Percentiles rank a stretch among this genome's conserved stretches.
Conservation (phyloP, 2,329 filamentous ascomycete species). For the Penicillium nordicum region DNA sequence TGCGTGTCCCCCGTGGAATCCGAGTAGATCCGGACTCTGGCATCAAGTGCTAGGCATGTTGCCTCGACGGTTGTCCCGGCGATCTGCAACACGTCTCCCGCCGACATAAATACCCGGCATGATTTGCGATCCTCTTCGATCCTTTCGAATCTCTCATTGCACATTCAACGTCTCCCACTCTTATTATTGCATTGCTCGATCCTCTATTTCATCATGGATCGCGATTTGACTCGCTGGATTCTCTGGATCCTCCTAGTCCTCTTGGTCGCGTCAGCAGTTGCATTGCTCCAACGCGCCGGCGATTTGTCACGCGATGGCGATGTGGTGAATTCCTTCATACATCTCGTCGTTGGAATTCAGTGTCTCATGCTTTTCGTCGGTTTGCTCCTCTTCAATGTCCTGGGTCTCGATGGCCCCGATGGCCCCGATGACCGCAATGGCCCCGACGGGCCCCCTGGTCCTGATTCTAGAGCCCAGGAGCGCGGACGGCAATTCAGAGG, state of each 20-base stretch:
- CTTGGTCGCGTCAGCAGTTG: not conserved
- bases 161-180: not conserved
- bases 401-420: not conserved
- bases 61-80: no score
- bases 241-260: not conserved
- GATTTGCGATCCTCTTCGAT: not conserved
- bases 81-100: no score
- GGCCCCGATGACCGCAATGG: not conserved
- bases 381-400: not conserved
- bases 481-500: rapidly evolving
- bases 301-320: rapidly evolving
- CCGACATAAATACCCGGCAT: not conserved
- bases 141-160: not conserved
- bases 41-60: not conserved
- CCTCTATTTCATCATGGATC: not conserved
- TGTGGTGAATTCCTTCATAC: rapidly evolving
- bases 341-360: not conserved
- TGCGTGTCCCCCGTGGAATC: no score
- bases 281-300: not conserved
- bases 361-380: not conserved
- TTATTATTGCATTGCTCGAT: not conserved
- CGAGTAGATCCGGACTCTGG: not conserved
- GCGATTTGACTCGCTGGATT: no score
- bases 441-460: not conserved
- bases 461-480: not conserved